Evolutionary conservation across 2,329 filamentous ascomycete species (phyloP).

Genomic region (Xylariales sp.): DNA sequence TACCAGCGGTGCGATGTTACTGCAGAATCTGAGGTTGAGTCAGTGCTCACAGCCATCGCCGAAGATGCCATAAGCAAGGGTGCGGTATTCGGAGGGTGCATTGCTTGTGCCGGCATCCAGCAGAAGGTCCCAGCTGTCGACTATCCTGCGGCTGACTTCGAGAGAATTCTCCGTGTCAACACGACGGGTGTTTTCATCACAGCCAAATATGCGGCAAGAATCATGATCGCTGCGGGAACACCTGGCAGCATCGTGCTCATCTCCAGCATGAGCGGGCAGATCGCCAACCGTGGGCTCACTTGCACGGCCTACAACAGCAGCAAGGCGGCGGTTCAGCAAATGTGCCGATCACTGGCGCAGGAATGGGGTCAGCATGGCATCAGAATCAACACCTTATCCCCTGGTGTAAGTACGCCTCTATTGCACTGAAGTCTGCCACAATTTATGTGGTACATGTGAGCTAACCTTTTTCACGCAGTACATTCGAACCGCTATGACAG

Average conservation of each 20-base stretch:
- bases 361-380: conserved; percentile 62
- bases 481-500: conserved; percentile 44
- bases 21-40: conserved; percentile 32
- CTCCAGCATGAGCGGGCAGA: conserved; percentile 42
- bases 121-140: conserved; percentile 41
- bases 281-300: conserved; percentile 51
- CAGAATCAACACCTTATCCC: conserved; percentile 62
- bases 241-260: conserved; percentile 47
- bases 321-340: conserved; percentile 58
- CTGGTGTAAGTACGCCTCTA: too few relatives aligned
- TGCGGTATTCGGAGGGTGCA: conserved; percentile 30
- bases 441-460: too few relatives aligned
- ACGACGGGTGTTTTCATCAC: conserved; percentile 67
- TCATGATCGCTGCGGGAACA: conserved; percentile 37
- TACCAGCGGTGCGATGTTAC: conserved; percentile 44
- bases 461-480: too few relatives aligned
- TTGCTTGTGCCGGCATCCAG: conserved; percentile 46
- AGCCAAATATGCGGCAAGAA: conserved; percentile 63
- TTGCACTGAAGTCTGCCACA: too few relatives aligned
- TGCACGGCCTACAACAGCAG: conserved; percentile 61
- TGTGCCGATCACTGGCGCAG: conserved; percentile 54
- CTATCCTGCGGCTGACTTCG: conserved; percentile 53
- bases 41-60: conserved; percentile 29
- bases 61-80: conserved; percentile 21
- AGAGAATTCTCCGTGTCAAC: conserved; percentile 66